Percentiles rank a stretch among this genome's conserved stretches.
These are phyloP conservation scores for Gynostemma pentaphyllum DNA, from an alignment of 306 rosid species.

Conservation along the genomic window DNA sequence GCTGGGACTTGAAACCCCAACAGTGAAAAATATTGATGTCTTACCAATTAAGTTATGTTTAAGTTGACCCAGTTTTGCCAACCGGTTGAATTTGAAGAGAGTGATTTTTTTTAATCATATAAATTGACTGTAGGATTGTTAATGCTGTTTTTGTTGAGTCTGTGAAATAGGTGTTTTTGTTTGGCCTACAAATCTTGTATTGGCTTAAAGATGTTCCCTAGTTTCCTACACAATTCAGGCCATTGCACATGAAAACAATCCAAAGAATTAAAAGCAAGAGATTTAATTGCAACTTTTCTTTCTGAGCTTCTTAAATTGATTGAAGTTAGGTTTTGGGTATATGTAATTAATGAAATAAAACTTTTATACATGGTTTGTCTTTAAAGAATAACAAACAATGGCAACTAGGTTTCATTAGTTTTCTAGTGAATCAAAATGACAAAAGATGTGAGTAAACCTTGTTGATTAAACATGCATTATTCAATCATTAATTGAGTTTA, in stretches of 20 bases:
- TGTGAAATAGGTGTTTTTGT: constrained; percentile 4
- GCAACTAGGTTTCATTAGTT: not conserved
- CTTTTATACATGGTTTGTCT: not conserved
- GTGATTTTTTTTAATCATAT: no score
- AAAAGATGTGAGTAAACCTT: not conserved
- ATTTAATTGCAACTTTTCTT: no score
- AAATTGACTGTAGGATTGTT: not conserved
- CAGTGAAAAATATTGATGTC: no score
- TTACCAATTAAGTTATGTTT: no score
- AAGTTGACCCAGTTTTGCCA: no score
- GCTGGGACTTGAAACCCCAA: no score
- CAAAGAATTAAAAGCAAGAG: no score
- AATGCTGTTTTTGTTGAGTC: not conserved
- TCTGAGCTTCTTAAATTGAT: not conserved
- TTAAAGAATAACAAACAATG: constrained; percentile 7
- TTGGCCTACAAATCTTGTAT: constrained; percentile 15
- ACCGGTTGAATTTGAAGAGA: no score
- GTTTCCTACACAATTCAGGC: constrained; percentile 7
- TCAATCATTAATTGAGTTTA: not conserved
- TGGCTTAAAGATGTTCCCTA: constrained; percentile 1
- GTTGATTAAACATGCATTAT: constrained; percentile 6
- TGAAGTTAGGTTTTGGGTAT: not conserved
- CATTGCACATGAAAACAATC: constrained; percentile 6
- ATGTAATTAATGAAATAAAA: not conserved
- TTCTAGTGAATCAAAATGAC: not conserved